These are phyloP conservation scores for Trichosanthes cucumerina DNA, from an alignment of 306 rosid genomes.

Conservation along the genomic window DNA sequence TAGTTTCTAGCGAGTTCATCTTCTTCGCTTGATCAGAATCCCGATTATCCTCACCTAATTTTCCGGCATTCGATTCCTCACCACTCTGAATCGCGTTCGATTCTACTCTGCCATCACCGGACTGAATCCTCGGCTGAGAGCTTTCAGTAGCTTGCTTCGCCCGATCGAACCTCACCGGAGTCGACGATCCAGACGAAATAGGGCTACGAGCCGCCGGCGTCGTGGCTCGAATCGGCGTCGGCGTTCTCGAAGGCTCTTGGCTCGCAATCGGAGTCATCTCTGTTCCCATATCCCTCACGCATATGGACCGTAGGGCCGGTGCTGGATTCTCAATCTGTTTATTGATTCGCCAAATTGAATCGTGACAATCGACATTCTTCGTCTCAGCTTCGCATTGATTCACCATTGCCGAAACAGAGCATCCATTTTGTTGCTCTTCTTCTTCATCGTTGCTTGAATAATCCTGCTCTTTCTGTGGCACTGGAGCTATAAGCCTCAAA, in stretches of 20 bases:
- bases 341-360: conserved; percentile 52
- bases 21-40: conserved; percentile 34
- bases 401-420: conserved; percentile 7
- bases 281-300: conserved; percentile 92
- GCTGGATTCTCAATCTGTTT: conserved; percentile 29
- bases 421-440: conserved; percentile 16
- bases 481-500: conserved; percentile 78
- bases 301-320: conserved; percentile 42
- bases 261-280: conserved; percentile 96
- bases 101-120: conserved; percentile 18
- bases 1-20: conserved; percentile 49
- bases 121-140: conserved; percentile 12
- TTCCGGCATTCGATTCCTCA: conserved; percentile 35
- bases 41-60: conserved; percentile 19
- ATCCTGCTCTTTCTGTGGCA: conserved; percentile 74
- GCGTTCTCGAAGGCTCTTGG: conserved; percentile 86
- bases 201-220: conserved; percentile 69
- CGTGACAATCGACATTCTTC: conserved; percentile 63
- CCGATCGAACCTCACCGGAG: conserved; percentile 47
- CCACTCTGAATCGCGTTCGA: conserved; percentile 8
- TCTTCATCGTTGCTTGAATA: conserved; percentile 38
- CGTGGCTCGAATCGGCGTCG: conserved; percentile 74
- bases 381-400: conserved; percentile 40
- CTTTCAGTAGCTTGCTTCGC: conserved; percentile 30
- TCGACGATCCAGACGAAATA: conserved; percentile 57